These are phyloP conservation scores for Aphanomyces astaci DNA, from an alignment of 352 stramenopile species.

Conservation along the genomic window DNA sequence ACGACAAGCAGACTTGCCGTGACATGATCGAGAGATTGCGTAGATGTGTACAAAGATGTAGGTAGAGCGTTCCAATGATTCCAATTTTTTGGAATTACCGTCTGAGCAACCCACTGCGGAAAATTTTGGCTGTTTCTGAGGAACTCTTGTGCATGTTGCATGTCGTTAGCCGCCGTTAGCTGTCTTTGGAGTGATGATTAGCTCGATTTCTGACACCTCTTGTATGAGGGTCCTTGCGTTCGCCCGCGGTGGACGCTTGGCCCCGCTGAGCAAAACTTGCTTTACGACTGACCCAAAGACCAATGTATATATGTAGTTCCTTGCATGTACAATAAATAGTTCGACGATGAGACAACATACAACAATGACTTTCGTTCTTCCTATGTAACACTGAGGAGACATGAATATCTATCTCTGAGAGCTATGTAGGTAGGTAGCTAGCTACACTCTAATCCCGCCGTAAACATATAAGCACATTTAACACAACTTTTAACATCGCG, in stretches of 20 bases:
- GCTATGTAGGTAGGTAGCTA: too few species aligned
- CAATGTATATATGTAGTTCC: background rate
- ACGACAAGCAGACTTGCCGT: too few species aligned
- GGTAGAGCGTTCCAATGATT: conserved; percentile 14
- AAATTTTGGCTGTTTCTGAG: conserved; percentile 26
- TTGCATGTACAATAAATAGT: background rate
- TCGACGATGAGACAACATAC: conserved; percentile 22
- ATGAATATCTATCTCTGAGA: conserved; percentile 21
- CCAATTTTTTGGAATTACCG: conserved; percentile 25
- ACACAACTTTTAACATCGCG: too few species aligned
- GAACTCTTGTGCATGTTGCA: conserved; percentile 20
- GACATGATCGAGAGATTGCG: too few species aligned
- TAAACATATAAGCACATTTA: too few species aligned
- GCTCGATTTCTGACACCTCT: conserved; percentile 26
- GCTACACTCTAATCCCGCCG: too few species aligned
- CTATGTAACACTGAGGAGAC: conserved; percentile 17
- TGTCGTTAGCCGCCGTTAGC: background rate
- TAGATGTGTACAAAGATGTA: background rate
- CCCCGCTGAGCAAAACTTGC: conserved; percentile 22
- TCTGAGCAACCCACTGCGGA: conserved; percentile 24
- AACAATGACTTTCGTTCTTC: conserved; percentile 25
- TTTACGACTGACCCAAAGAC: conserved; percentile 20
- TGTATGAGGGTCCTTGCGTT: conserved; percentile 17
- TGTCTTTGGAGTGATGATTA: conserved; percentile 23
- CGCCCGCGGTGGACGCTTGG: background rate